These are phyloP conservation scores for Kuraishia piskuri DNA, from an alignment of 805 yeast genomes.

Conservation along the genomic window DNA sequence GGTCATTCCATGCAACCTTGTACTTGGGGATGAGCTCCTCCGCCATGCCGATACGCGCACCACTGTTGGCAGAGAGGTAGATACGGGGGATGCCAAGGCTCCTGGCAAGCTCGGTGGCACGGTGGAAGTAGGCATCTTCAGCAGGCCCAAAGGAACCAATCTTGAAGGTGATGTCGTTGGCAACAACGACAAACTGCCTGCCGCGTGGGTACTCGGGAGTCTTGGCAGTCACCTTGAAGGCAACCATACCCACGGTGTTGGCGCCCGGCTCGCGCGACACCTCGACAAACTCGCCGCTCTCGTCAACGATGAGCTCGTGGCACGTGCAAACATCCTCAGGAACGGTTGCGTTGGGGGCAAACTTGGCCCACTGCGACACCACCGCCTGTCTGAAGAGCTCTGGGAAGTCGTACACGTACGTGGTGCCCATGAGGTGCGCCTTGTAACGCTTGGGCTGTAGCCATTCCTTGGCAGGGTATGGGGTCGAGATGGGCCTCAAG, in stretches of 20 bases:
- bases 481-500: constrained; percentile 88
- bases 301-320: constrained; percentile 79
- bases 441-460: constrained; percentile 97
- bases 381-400: constrained; percentile 94
- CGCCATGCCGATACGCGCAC: constrained; percentile 98
- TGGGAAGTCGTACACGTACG: constrained; percentile 98
- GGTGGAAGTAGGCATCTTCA: constrained; percentile 87
- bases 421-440: constrained; percentile 97
- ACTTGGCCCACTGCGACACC: constrained; percentile 73
- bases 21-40: constrained; percentile 87
- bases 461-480: constrained; percentile 96
- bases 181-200: constrained; percentile 85
- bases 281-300: constrained; percentile 72
- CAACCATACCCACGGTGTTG: constrained; percentile 95
- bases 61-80: constrained; percentile 95
- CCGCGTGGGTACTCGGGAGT: constrained; percentile 98
- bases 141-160: constrained; percentile 98
- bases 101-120: constrained; percentile 89
- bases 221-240: constrained; percentile 81
- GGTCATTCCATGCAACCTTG: constrained; percentile 90
- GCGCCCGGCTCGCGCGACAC: constrained; percentile 96
- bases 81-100: constrained; percentile 89
- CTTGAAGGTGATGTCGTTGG: constrained; percentile 95
- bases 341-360: constrained; percentile 42
- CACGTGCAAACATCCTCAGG: constrained; percentile 75